Evolutionary conservation across 1,284 basidiomycete genomes (phyloP).

Genomic region (Naganishia sp.): DNA sequence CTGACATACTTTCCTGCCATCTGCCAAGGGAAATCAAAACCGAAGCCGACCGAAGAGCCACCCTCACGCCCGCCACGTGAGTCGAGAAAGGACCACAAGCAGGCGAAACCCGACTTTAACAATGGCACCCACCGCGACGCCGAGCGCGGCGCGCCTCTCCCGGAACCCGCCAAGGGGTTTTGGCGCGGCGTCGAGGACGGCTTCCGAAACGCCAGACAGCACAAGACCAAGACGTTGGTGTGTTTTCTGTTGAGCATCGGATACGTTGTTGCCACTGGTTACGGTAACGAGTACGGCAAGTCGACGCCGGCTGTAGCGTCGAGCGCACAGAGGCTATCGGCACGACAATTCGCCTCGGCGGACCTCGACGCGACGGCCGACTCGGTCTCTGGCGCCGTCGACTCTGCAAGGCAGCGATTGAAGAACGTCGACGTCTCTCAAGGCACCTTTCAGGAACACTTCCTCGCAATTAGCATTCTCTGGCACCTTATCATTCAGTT

Average conservation of each 20-base stretch:
- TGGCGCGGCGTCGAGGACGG: conserved; percentile 4
- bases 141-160: not conserved
- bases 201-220: not conserved
- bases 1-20: too few relatives aligned
- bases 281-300: not conserved
- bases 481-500: conserved; percentile 17
- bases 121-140: not conserved
- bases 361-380: not conserved
- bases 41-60: too few relatives aligned
- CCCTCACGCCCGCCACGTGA: too few relatives aligned
- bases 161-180: not conserved
- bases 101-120: too few relatives aligned
- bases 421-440: not conserved
- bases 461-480: conserved; percentile 2
- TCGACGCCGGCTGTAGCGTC: not conserved
- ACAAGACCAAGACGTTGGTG: not conserved
- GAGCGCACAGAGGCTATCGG: not conserved
- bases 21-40: too few relatives aligned
- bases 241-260: not conserved
- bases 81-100: too few relatives aligned
- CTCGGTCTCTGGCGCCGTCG: not conserved
- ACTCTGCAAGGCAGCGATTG: conserved; percentile 11
- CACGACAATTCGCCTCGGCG: not conserved
- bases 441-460: not conserved
- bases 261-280: not conserved